These are phyloP conservation scores for Chalciporus piperatus DNA, from an alignment of 768 basidiomycete species.

Conservation along the genomic window DNA sequence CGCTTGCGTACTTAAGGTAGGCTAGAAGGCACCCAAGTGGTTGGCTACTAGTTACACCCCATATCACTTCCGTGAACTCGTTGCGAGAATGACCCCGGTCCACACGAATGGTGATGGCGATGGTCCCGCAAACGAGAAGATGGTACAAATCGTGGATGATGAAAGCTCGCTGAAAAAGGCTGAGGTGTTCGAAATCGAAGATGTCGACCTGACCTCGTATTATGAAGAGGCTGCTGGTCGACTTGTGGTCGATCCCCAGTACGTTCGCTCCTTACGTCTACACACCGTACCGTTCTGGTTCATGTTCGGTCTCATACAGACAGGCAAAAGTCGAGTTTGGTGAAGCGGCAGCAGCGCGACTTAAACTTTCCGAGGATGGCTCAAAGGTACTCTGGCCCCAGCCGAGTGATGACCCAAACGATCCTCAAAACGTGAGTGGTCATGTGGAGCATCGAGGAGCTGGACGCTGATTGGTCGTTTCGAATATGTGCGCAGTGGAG, in stretches of 20 bases:
- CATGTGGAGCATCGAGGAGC: background rate
- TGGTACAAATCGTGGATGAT: background rate
- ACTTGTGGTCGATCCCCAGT: constrained; percentile 62
- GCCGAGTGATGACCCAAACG: constrained; percentile 45
- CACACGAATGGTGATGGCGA: background rate
- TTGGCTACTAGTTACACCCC: too few species aligned
- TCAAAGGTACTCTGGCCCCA: constrained; percentile 55
- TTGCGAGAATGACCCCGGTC: background rate
- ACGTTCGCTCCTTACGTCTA: background rate
- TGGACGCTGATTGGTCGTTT: background rate
- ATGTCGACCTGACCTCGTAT: constrained; percentile 38
- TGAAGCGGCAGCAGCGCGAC: constrained; percentile 38
- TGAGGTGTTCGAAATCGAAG: background rate
- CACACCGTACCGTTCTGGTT: background rate
- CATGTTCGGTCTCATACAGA: constrained; percentile 19
- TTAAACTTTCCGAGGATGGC: constrained; percentile 47
- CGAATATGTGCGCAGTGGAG: constrained; percentile 39
- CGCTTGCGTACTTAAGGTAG: background rate
- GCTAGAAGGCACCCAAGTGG: too few species aligned
- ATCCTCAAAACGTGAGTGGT: constrained; percentile 50
- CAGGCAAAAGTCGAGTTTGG: constrained; percentile 52
- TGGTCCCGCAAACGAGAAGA: background rate
- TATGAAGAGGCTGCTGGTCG: constrained; percentile 58
- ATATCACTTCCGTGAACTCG: background rate
- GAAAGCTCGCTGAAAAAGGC: constrained; percentile 4